Percentiles rank a stretch among this genome's conserved stretches.
phyloP scores from a whole-genome alignment of 495 filamentous ascomycete species.

The Aspergillus hancockii region DNA sequence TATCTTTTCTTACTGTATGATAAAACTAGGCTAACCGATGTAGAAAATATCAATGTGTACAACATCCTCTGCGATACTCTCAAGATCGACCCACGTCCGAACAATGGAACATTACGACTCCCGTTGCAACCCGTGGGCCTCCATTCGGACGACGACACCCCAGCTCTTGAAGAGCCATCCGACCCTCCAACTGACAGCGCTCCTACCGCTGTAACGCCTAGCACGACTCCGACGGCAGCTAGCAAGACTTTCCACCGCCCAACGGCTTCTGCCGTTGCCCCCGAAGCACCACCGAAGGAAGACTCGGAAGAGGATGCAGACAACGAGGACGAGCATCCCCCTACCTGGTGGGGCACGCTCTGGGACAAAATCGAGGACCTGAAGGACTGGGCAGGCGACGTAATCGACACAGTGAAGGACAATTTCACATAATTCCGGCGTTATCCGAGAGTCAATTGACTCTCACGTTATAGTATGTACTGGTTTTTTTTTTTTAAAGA shows the following conservation, averaged over 20 bases:
- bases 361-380: conserved; percentile 37
- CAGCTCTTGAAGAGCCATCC: conserved; percentile 35
- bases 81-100: conserved; percentile 64
- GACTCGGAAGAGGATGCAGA: conserved; percentile 21
- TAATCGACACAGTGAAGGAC: conserved; percentile 38
- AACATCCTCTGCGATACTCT: conserved; percentile 89
- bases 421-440: conserved; percentile 23
- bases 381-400: conserved; percentile 41
- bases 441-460: background rate
- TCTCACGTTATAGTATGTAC: conserved; percentile 2
- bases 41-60: conserved; percentile 94
- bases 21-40: conserved; percentile 3
- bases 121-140: conserved; percentile 70
- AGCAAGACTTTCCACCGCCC: conserved; percentile 1
- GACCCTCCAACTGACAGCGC: conserved; percentile 35
- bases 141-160: conserved; percentile 55
- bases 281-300: conserved; percentile 21
- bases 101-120: conserved; percentile 86
- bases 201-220: background rate
- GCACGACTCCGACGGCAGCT: conserved; percentile 9
- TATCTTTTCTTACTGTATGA: background rate
- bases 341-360: conserved; percentile 36
- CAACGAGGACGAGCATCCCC: conserved; percentile 26
- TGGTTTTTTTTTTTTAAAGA: conserved; percentile 8
- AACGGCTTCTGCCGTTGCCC: conserved; percentile 5